Percentiles rank a stretch among this genome's conserved stretches.
These are phyloP conservation scores for Candida insectalens DNA, from an alignment of 805 yeast species.

Conservation along the genomic window DNA sequence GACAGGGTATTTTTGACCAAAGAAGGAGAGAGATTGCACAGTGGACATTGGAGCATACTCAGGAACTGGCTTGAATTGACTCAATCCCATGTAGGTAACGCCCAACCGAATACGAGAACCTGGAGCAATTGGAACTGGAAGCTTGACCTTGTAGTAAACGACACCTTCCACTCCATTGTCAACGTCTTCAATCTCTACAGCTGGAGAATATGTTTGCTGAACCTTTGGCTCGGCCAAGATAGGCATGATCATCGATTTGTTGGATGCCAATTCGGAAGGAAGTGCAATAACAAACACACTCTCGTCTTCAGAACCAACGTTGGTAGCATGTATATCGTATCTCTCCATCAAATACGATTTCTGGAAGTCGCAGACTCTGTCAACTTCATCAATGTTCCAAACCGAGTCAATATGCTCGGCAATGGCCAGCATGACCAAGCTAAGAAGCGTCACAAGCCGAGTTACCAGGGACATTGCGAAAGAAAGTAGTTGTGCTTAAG, in stretches of 20 bases:
- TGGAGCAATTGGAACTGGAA: constrained; percentile 64
- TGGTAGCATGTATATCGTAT: constrained; percentile 43
- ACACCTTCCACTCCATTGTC: constrained; percentile 8
- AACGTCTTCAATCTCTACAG: constrained; percentile 8
- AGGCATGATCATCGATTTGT: constrained; percentile 19
- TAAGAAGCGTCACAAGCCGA: neutral
- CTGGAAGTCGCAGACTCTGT: constrained; percentile 53
- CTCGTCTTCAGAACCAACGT: constrained; percentile 46
- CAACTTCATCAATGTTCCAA: constrained; percentile 52
- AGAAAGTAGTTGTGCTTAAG: neutral
- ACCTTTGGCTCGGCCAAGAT: constrained; percentile 10
- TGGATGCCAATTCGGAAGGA: constrained; percentile 31
- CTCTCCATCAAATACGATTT: constrained; percentile 60
- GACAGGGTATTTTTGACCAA: constrained; percentile 41
- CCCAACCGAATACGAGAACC: constrained; percentile 40
- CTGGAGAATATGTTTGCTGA: constrained; percentile 13
- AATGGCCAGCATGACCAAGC: neutral
- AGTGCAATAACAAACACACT: constrained; percentile 48
- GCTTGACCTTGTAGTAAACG: constrained; percentile 36
- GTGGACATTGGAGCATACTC: constrained; percentile 47
- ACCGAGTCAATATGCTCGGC: constrained; percentile 2
- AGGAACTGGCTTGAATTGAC: constrained; percentile 53
- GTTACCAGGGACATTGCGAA: neutral
- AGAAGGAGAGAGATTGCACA: constrained; percentile 48
- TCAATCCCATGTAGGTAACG: constrained; percentile 38